These are phyloP conservation scores for Trapa bicornis DNA, from an alignment of 345 rosid species.

Conservation along the genomic window DNA sequence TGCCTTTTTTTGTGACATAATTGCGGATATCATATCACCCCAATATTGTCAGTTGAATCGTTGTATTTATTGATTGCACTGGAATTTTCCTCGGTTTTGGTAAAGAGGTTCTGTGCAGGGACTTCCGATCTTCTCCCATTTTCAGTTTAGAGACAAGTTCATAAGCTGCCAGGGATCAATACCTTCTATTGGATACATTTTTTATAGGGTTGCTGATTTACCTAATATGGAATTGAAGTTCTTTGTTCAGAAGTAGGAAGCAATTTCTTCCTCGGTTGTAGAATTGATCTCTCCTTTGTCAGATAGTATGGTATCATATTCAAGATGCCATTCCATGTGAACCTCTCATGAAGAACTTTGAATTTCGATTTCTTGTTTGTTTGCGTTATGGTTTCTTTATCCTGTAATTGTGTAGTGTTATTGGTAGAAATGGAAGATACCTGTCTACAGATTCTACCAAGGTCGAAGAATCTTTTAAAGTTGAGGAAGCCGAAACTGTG, in stretches of 20 bases:
- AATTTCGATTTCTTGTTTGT: not conserved
- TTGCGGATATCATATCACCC: not conserved
- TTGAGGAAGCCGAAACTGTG: conserved; percentile 86
- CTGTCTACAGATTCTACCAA: conserved; percentile 59
- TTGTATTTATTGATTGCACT: not conserved
- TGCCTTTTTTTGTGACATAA: not conserved
- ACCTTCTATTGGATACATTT: not conserved
- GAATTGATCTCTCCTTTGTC: too few species aligned
- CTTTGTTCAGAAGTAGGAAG: too few species aligned
- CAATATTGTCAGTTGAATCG: not conserved
- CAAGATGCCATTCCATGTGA: not conserved
- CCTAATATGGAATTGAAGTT: too few species aligned
- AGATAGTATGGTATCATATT: too few species aligned
- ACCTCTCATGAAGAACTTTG: not conserved
- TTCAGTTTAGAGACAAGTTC: not conserved
- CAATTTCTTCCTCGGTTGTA: too few species aligned
- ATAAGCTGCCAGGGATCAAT: not conserved
- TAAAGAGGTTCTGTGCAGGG: not conserved
- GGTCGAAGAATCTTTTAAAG: conserved; percentile 66
- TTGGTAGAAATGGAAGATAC: conserved; percentile 32
- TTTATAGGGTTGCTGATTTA: too few species aligned
- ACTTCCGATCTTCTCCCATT: not conserved
- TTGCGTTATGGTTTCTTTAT: not conserved
- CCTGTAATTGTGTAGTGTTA: conserved; percentile 11
- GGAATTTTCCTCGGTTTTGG: not conserved